A percentile compares a stretch with the other conserved stretches of the same genome.
Conservation (phyloP, 2,329 filamentous ascomycete genomes). For the Hawksworthiomyces lignivorus region DNA sequence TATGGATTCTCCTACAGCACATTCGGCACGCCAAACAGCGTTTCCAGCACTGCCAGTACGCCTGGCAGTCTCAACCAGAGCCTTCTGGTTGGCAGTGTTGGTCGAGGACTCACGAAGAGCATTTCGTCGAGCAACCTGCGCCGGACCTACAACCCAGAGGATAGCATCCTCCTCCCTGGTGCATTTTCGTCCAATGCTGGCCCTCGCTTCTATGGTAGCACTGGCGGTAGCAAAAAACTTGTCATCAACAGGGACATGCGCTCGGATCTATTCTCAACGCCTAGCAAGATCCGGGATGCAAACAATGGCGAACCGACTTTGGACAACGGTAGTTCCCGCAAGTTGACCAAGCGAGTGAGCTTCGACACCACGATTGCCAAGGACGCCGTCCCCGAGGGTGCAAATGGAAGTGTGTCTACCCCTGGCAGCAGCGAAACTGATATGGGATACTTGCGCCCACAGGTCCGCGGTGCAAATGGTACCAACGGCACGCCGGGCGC, state of each 20-base stretch:
- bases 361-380: slow-evolving; percentile 63
- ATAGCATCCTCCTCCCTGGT: slow-evolving; percentile 78
- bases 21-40: slow-evolving; percentile 73
- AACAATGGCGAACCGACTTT: not conserved
- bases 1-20: slow-evolving; percentile 92
- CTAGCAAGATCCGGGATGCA: slow-evolving; percentile 42
- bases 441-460: slow-evolving; percentile 51
- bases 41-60: slow-evolving; percentile 59
- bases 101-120: slow-evolving; percentile 69
- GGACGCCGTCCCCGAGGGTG: slow-evolving; percentile 22
- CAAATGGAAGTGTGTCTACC: not conserved
- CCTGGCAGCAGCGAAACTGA: slow-evolving; percentile 45
- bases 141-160: slow-evolving; percentile 71
- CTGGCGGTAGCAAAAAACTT: slow-evolving; percentile 75
- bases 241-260: slow-evolving; percentile 85
- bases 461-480: slow-evolving; percentile 31
- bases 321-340: slow-evolving; percentile 37
- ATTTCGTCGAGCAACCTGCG: slow-evolving; percentile 81
- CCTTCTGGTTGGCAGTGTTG: slow-evolving; percentile 58
- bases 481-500: too few relatives aligned
- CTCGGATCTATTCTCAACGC: slow-evolving; percentile 60
- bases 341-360: slow-evolving; percentile 79
- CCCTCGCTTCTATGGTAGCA: slow-evolving; percentile 57
- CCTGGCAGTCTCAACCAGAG: slow-evolving; percentile 58
- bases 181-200: slow-evolving; percentile 67